Evolutionary conservation across 345 rosid genomes (phyloP).

Genomic region (Angophora floribunda): DNA sequence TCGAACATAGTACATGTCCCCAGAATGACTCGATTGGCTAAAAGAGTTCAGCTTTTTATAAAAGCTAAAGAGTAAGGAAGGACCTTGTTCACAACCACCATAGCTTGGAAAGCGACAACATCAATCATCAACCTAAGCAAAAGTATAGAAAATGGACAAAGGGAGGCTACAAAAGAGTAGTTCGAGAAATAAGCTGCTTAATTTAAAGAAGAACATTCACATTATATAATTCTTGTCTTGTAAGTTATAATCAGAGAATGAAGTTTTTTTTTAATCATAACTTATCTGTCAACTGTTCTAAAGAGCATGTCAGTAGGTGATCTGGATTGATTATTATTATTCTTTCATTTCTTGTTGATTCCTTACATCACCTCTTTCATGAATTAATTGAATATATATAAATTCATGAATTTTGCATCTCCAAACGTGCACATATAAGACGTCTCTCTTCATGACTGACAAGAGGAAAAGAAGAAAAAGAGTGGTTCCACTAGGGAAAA

Average conservation of each 20-base stretch:
- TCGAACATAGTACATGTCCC: not conserved
- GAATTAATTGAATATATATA: not conserved
- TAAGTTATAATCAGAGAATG: not conserved
- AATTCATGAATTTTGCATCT: not conserved
- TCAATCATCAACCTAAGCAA: not conserved
- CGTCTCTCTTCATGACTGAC: not conserved
- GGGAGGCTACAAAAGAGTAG: not conserved
- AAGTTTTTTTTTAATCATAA: not conserved
- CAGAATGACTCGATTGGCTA: not conserved
- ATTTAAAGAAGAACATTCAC: not conserved
- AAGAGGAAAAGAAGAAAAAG: not conserved
- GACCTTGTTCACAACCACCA: not conserved
- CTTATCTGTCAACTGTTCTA: not conserved
- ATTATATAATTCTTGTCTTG: not conserved
- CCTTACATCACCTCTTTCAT: not conserved
- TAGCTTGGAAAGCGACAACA: not conserved
- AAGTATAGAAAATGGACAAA: not conserved
- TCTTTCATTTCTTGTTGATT: not conserved
- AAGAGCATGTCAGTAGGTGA: not conserved
- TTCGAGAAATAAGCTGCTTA: not conserved
- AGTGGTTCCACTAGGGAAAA: not conserved
- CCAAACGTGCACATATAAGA: not conserved
- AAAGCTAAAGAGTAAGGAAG: not conserved
- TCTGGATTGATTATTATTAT: not conserved
- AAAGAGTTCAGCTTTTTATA: not conserved